A percentile compares a stretch with the other conserved stretches of the same genome.
These are phyloP conservation scores for Chrysosporium keratinophilum DNA, from an alignment of 2,329 filamentous ascomycete species.

Conservation along the genomic window DNA sequence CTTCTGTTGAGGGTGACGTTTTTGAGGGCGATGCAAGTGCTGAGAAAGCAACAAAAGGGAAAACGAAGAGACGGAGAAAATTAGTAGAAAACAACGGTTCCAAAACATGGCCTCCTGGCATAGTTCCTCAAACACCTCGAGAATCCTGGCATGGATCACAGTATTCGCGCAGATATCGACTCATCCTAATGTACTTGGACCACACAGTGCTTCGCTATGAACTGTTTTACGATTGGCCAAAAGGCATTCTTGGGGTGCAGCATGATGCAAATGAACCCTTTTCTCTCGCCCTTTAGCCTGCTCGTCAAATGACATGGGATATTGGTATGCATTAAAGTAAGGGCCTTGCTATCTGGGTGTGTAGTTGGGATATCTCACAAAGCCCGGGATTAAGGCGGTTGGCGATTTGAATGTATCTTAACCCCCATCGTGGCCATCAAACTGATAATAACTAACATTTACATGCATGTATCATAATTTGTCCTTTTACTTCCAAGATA, in stretches of 20 bases:
- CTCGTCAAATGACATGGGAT: too few relatives aligned
- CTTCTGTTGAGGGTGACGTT: constrained; percentile 7
- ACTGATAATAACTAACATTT: too few relatives aligned
- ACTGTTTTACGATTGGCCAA: constrained; percentile 38
- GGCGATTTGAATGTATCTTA: too few relatives aligned
- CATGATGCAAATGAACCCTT: constrained; percentile 5
- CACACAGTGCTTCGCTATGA: constrained; percentile 52
- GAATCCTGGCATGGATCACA: constrained; percentile 32
- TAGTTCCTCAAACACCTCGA: background rate
- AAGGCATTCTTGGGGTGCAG: constrained; percentile 4
- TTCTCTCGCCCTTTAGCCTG: constrained; percentile 9
- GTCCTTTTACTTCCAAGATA: too few relatives aligned
- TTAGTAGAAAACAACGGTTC: too few relatives aligned
- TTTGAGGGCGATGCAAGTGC: constrained; percentile 9
- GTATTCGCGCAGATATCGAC: constrained; percentile 38
- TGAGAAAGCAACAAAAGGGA: background rate
- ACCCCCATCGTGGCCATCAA: too few relatives aligned
- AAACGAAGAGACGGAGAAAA: background rate
- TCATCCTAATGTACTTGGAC: constrained; percentile 49
- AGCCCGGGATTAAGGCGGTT: too few relatives aligned
- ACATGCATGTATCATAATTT: too few relatives aligned
- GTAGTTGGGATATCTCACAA: too few relatives aligned
- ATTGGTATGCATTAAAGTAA: too few relatives aligned
- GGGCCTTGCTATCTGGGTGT: too few relatives aligned
- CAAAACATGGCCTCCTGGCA: background rate